Conservation (phyloP, 2,329 filamentous ascomycete species). For the Botrytis medusae region DNA sequence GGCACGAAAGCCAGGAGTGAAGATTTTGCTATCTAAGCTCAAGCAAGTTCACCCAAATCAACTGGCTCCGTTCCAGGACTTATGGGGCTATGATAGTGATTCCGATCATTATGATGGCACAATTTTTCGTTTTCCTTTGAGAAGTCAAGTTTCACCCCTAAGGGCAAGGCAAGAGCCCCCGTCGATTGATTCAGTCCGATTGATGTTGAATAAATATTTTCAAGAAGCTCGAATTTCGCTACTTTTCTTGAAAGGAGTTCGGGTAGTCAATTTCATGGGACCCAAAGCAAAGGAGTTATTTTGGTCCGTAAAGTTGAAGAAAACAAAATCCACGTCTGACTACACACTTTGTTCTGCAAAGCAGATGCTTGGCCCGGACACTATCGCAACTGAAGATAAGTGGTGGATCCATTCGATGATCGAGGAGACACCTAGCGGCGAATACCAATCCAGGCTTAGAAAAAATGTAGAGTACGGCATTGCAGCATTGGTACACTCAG, state of each 20-base stretch:
- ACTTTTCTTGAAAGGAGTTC: conserved; percentile 32
- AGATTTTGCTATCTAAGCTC: conserved; percentile 30
- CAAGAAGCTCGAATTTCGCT: conserved; percentile 34
- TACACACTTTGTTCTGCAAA: conserved; percentile 22
- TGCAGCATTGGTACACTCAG: conserved; percentile 27
- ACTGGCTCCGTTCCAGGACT: conserved; percentile 30
- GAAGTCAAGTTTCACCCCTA: conserved; percentile 16
- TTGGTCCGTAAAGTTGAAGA: conserved; percentile 29
- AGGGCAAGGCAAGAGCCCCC: neutral
- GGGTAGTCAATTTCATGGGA: conserved; percentile 29
- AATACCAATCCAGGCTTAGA: conserved; percentile 25
- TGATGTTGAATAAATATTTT: conserved; percentile 30
- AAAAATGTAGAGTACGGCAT: conserved; percentile 33
- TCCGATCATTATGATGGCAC: conserved; percentile 33
- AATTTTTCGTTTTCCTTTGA: conserved; percentile 37
- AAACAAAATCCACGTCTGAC: conserved; percentile 6
- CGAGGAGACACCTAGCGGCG: conserved; percentile 24
- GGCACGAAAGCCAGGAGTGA: conserved; percentile 32
- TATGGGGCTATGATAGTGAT: conserved; percentile 31
- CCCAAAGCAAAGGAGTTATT: conserved; percentile 20
- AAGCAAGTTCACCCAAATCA: conserved; percentile 28
- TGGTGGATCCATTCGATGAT: conserved; percentile 30
- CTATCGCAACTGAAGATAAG: conserved; percentile 25
- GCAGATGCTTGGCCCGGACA: conserved; percentile 6
- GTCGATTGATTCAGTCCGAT: conserved; percentile 3